Conservation (phyloP, 129 eudicot genomes). For the Artemisia tridentata region DNA sequence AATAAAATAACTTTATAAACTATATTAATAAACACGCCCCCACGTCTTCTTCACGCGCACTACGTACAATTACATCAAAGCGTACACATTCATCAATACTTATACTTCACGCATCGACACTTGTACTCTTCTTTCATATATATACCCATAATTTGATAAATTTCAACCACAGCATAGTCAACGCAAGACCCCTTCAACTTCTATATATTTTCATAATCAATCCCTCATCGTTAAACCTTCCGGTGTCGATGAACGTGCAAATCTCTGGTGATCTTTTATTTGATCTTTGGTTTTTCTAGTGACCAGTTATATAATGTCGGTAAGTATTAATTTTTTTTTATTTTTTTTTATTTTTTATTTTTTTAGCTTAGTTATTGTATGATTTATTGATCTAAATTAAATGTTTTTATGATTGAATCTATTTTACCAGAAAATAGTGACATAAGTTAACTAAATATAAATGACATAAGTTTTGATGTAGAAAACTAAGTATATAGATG, state of each 20-base stretch:
- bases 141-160: slow-evolving; percentile 13
- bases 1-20: neutral
- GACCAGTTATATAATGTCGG: slow-evolving; percentile 28
- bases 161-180: slow-evolving; percentile 14
- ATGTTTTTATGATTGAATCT: too few relatives aligned
- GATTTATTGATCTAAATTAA: too few relatives aligned
- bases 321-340: slow-evolving; percentile 25
- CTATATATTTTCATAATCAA: neutral
- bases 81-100: slow-evolving; percentile 6
- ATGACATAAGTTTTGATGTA: too few relatives aligned
- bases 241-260: too few relatives aligned
- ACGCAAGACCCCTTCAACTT: slow-evolving; percentile 29
- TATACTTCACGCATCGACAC: neutral
- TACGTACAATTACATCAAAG: slow-evolving; percentile 33
- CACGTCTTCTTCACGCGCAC: slow-evolving; percentile 25
- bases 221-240: too few relatives aligned
- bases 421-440: too few relatives aligned
- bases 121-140: slow-evolving; percentile 15
- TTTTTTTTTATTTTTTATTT: too few relatives aligned
- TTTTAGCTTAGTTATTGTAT: too few relatives aligned
- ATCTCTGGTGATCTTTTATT: neutral
- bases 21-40: slow-evolving; percentile 21
- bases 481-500: too few relatives aligned
- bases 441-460: too few relatives aligned
- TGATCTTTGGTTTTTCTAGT: slow-evolving; percentile 16